Evolutionary conservation across 192 early-diverging fungal genomes (phyloP), one percentile per base, ranked within the genome.

Genomic region (Podila verticillata): DNA sequence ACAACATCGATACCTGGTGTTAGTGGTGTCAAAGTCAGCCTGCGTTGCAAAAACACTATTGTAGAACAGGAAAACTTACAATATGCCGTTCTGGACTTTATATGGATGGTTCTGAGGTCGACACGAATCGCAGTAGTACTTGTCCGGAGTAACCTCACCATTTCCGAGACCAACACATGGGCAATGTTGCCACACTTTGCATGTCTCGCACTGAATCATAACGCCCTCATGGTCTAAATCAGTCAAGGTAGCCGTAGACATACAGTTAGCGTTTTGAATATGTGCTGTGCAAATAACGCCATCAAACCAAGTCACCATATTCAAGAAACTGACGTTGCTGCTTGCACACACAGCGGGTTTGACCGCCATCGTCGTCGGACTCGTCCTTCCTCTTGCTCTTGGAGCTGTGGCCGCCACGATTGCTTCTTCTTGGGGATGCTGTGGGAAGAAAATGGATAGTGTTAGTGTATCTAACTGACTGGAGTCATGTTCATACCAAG

Each of bases 171-270:
- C 86, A 17, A 87, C 81, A 48, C 86, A 87, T 9, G 82, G 74
- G 59, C 86, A 87, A 65, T 87, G 86, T 35, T 87, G 86, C 86
- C 86, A 87, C 31, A 87, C 86, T 61, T 87, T 82, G 51, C 86
- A 87, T 20, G 77, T 87, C 28, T 87, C 86, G 61, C 86, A 87
- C 62, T 83, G 82, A 5, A 87, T 83, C 86, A 87, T 87, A 9
- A 87, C 63, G 20, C 86, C 86, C 5, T 80, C 82, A 73, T 84
- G 82, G 60, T 87, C 86, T 87, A 69, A 57, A 30, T n/a, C 8
- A 61, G 6, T 13, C 19, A 4, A 49, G 6, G 26, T 7, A 29
- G 30, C 12, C 36, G 32, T 10, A 30, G n/a, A 47, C 35, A 66
- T 8, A n/a, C 2, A 19, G n/a, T 34, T 49, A 26, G 17, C 39